phyloP scores from a whole-genome alignment of 148 eudicot species.

The Chenopodium formosanum region DNA sequence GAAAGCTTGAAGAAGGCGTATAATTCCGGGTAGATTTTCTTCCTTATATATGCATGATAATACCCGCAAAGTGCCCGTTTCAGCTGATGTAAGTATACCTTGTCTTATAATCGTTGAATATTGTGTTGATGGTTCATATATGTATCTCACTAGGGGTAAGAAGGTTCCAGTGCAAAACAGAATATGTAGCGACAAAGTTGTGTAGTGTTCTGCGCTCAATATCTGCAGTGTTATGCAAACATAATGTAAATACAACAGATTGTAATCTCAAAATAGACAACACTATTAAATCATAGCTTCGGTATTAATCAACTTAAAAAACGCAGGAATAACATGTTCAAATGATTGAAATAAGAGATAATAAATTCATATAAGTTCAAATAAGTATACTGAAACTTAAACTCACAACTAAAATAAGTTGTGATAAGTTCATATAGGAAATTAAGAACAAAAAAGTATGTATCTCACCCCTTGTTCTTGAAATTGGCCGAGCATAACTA shows the following conservation, averaged over 20 bases:
- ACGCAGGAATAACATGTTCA: neutral
- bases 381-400: too few species aligned
- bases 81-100: neutral
- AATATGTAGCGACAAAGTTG: neutral
- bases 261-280: too few species aligned
- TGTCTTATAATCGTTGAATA: neutral
- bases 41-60: neutral
- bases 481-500: neutral
- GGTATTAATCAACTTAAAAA: neutral
- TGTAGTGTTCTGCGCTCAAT: neutral
- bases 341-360: neutral
- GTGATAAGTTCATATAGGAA: too few species aligned
- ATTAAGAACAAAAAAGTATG: neutral
- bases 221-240: neutral
- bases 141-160: neutral
- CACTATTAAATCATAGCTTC: neutral
- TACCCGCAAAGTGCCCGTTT: neutral
- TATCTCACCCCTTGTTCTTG: neutral
- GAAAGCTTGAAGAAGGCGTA: neutral
- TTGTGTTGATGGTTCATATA: neutral
- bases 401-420: too few species aligned
- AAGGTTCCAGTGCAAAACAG: neutral
- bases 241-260: too few species aligned
- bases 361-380: too few species aligned
- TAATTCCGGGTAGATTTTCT: neutral